Percentiles rank a stretch among this genome's conserved stretches.
Evolutionary conservation across 2,329 filamentous ascomycete genomes (phyloP).

Genomic region (Byssothecium circinans): DNA sequence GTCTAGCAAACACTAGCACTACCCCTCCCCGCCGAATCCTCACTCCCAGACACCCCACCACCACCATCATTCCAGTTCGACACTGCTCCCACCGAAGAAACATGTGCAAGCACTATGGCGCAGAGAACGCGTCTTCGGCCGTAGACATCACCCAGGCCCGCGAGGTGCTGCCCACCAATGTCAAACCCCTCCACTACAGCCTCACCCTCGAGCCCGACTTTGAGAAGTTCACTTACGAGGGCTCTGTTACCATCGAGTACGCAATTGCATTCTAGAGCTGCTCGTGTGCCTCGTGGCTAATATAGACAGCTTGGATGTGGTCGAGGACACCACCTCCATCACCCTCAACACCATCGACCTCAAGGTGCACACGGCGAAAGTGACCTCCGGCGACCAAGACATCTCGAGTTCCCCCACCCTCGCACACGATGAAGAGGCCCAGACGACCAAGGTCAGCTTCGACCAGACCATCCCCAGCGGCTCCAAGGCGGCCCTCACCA

Average conservation of each 20-base stretch:
- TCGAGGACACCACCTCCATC: conserved; percentile 80
- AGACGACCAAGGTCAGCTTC: conserved; percentile 81
- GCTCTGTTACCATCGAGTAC: conserved; percentile 78
- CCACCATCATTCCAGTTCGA: conserved; percentile 40
- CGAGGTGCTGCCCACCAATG: conserved; percentile 87
- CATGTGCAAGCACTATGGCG: conserved; percentile 69
- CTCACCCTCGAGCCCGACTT: conserved; percentile 90
- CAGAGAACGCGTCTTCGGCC: conserved; percentile 57
- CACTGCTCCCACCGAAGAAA: conserved; percentile 75
- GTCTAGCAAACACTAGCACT: background rate
- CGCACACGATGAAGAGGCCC: conserved; percentile 74
- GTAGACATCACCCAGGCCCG: conserved; percentile 66
- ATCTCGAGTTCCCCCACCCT: conserved; percentile 67
- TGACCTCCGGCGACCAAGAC: conserved; percentile 62
- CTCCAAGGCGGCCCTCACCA: conserved; percentile 73
- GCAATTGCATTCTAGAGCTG: conserved; percentile 19
- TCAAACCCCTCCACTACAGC: conserved; percentile 90
- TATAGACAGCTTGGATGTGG: conserved; percentile 68
- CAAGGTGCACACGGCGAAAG: conserved; percentile 73
- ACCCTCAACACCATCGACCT: conserved; percentile 87
- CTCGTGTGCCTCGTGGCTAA: conserved; percentile 19
- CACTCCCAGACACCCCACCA: conserved; percentile 19
- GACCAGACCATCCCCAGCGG: conserved; percentile 71
- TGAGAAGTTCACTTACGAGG: conserved; percentile 82
- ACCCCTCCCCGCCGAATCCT: conserved; percentile 26